These are phyloP conservation scores for Jamesozyma hellenica DNA, from an alignment of 805 yeast species.

Conservation along the genomic window DNA sequence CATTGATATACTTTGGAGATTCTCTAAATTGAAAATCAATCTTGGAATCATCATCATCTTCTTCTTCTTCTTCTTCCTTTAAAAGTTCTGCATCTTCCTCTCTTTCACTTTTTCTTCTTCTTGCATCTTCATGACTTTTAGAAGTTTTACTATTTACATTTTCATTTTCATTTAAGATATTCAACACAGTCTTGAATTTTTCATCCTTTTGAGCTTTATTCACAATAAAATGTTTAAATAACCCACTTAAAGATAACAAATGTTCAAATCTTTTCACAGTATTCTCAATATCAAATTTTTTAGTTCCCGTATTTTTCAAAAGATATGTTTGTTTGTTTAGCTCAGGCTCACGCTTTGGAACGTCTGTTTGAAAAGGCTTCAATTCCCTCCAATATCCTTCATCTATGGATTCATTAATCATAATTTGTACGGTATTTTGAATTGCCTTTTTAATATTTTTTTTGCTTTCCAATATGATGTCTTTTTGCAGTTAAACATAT, in stretches of 20 bases:
- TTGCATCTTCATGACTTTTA: slow-evolving; percentile 12
- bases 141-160: slow-evolving; percentile 8
- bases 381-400: slow-evolving; percentile 3
- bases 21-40: slow-evolving; percentile 52
- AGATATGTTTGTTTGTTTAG: slow-evolving; percentile 20
- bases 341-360: slow-evolving; percentile 11
- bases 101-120: slow-evolving; percentile 62
- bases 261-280: slow-evolving; percentile 61
- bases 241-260: slow-evolving; percentile 51
- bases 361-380: slow-evolving; percentile 6
- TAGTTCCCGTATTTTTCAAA: slow-evolving; percentile 14
- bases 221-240: slow-evolving; percentile 60
- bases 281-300: slow-evolving; percentile 42
- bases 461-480: too few species aligned
- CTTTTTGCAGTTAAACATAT: too few species aligned
- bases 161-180: slow-evolving; percentile 25
- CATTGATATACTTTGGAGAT: slow-evolving; percentile 65
- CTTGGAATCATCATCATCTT: slow-evolving; percentile 10
- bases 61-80: slow-evolving; percentile 38
- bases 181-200: slow-evolving; percentile 42
- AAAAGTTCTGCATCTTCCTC: slow-evolving; percentile 73
- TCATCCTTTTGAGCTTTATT: slow-evolving; percentile 55
- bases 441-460: too few species aligned
- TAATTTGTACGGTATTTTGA: not conserved
- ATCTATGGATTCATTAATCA: not conserved